A percentile compares a stretch with the other conserved stretches of the same genome.
phyloP scores from a whole-genome alignment of 192 early-diverging fungal genomes.

The Lunasporangiospora selenospora region DNA sequence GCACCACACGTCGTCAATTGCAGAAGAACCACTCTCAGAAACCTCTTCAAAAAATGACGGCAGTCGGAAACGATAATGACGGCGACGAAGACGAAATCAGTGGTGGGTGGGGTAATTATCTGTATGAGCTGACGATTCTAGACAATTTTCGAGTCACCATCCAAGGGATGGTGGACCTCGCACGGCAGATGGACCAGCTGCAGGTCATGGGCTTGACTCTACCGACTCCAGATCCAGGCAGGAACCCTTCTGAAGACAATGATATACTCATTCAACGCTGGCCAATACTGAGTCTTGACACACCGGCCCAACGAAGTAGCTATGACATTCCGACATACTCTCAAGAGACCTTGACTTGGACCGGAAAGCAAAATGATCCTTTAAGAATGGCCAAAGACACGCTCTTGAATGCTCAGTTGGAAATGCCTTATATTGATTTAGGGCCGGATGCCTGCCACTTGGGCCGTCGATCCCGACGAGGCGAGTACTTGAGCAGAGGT shows the following conservation, averaged over 20 bases:
- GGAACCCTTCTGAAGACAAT: too few species aligned
- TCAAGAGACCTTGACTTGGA: too few species aligned
- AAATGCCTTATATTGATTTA: slow-evolving; percentile 24
- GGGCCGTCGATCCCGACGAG: slow-evolving; percentile 1
- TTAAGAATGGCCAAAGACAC: slow-evolving; percentile 4
- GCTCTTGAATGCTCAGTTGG: slow-evolving; percentile 12
- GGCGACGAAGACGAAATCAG: background rate
- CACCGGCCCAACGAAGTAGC: too few species aligned
- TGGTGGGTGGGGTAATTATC: slow-evolving; percentile 6
- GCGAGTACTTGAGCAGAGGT: slow-evolving; percentile 2
- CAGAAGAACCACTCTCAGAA: too few species aligned
- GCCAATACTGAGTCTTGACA: too few species aligned
- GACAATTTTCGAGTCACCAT: slow-evolving; percentile 28
- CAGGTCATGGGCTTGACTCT: slow-evolving; percentile 27
- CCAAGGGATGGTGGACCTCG: slow-evolving; percentile 21
- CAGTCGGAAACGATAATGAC: background rate
- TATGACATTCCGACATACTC: too few species aligned
- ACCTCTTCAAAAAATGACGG: background rate
- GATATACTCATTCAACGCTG: too few species aligned
- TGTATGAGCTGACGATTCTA: slow-evolving; percentile 19
- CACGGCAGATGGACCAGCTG: slow-evolving; percentile 22
- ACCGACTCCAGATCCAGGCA: too few species aligned
- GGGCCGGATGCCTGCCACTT: slow-evolving; percentile 23
- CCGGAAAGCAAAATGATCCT: too few species aligned
- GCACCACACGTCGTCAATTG: too few species aligned